Conservation (phyloP, 305 asterid species). For the Fraxinus paxiana region DNA sequence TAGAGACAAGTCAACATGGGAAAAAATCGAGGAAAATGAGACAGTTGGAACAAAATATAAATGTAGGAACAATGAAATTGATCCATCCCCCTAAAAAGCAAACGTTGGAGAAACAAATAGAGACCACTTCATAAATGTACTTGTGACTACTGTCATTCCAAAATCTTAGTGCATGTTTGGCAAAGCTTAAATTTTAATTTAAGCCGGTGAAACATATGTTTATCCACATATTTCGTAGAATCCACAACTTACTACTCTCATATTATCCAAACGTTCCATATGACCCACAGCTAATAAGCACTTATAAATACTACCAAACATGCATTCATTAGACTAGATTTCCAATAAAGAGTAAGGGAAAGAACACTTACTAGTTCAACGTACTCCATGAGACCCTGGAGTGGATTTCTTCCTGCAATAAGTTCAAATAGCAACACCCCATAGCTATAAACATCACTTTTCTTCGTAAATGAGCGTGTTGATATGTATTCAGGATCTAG, state of each 20-base stretch:
- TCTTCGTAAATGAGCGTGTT: slow-evolving; percentile 71
- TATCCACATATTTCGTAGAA: background rate
- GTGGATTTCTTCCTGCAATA: slow-evolving; percentile 76
- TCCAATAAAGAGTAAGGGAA: slow-evolving; percentile 1
- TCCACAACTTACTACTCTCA: background rate
- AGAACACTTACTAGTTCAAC: slow-evolving; percentile 66
- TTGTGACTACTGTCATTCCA: background rate
- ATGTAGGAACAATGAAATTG: background rate
- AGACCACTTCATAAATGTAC: background rate
- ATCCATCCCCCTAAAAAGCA: background rate
- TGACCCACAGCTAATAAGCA: background rate
- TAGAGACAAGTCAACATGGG: background rate
- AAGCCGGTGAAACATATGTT: background rate
- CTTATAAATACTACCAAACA: background rate
- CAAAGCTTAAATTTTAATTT: background rate
- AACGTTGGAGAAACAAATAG: background rate
- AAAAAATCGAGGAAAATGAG: background rate
- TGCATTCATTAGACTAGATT: slow-evolving; percentile 9
- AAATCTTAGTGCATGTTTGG: background rate
- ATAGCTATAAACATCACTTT: slow-evolving; percentile 77
- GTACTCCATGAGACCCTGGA: slow-evolving; percentile 78
- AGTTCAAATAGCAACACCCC: slow-evolving; percentile 86
- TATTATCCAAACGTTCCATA: background rate
- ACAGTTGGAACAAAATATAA: background rate
- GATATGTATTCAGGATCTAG: slow-evolving; percentile 88